Evolutionary conservation across 345 rosid species (phyloP), one percentile per base, ranked within the genome.

Genomic region (Murraya koenigii): DNA sequence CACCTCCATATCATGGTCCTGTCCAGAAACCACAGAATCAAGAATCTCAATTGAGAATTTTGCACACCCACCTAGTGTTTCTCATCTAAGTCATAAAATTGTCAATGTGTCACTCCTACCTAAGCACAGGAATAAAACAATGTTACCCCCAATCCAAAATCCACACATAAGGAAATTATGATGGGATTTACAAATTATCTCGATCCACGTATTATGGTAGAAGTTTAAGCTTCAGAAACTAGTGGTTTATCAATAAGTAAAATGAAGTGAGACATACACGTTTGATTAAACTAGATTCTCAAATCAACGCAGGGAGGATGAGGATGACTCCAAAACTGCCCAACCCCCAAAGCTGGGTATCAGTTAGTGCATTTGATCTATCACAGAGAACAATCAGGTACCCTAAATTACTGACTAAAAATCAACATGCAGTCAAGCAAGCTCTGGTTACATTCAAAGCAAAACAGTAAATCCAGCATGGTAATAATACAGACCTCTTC

Each of bases 401-500:
- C 39, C 17, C 61, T 23, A 13, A 44, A 44, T 44, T 44, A 44
- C 36, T 47, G 6, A 35, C 63, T 8, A 26, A 59, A n/a, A 23
- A 9, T 38, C 39, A 38, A 23, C 19, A 13, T 10, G 19, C 32
- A 22, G 23, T 3, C 38, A 23, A 23, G 56, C 56, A 52, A 83
- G 33, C 7, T 22, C 20, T 47, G 56, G 62, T 26, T 23, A 58
- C 9, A 59, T 35, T 33, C 39, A 15, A 77, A 60, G 25, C 59
- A 71, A 32, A 69, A 38, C 3, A 41, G 61, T 20, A 20, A 26
- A 13, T 2, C 2, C 20, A 25, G 26, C 2, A 35, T 20, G 32
- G 72, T 36, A 65, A 59, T 26, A 22, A 74, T 62, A 55, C 55
- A 72, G 71, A 91, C 98, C 92, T 88, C 78, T 93, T 92, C 89